Conservation (phyloP, 345 rosid genomes). For the Eucalyptus pauciflora region DNA sequence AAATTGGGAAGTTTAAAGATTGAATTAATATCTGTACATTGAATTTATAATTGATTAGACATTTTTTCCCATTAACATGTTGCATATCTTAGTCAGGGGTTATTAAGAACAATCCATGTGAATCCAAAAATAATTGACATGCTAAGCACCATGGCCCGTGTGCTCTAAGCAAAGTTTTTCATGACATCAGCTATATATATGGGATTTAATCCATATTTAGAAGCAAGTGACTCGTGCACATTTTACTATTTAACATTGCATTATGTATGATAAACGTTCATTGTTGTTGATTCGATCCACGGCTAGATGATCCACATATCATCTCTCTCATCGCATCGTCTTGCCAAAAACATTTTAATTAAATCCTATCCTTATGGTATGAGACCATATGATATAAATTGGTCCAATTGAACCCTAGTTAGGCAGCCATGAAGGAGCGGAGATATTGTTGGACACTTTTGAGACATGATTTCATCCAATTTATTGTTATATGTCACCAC, state of each 20-base stretch:
- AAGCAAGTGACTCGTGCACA: background rate
- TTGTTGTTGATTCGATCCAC: background rate
- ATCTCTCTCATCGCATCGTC: background rate
- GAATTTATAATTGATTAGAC: background rate
- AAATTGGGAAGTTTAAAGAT: background rate
- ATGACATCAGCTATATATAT: background rate
- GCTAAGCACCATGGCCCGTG: background rate
- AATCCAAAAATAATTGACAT: background rate
- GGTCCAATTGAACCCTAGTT: background rate
- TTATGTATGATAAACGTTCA: background rate
- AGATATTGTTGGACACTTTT: background rate
- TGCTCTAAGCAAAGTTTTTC: background rate
- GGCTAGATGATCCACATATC: background rate
- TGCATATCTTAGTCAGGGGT: background rate
- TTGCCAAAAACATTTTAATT: background rate
- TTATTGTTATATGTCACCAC: background rate
- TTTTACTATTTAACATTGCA: background rate
- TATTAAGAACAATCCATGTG: background rate
- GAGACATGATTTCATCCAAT: background rate
- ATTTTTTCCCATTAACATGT: background rate
- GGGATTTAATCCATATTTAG: background rate
- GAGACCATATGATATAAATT: background rate
- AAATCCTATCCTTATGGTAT: background rate
- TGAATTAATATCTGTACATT: background rate
- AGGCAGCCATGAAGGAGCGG: background rate